These are phyloP conservation scores for Magnolia changhungtana DNA, from an alignment of 164 flowering plant genomes.

Conservation along the genomic window DNA sequence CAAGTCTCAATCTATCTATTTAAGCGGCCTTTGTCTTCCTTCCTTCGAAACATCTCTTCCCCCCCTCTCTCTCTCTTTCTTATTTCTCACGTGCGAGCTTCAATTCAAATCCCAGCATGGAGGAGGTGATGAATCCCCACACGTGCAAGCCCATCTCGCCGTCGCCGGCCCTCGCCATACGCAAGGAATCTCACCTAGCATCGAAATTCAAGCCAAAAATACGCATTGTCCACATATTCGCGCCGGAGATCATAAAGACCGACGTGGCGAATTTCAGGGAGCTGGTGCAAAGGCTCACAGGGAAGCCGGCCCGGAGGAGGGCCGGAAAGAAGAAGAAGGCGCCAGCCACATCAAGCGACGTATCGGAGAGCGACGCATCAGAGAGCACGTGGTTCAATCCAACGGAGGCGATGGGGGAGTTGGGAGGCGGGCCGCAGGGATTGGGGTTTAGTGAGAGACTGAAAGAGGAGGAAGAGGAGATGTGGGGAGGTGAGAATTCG, in stretches of 20 bases:
- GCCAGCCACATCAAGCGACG: constrained; percentile 2
- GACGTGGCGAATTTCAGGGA: constrained; percentile 77
- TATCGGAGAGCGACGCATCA: neutral
- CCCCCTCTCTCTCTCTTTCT: constrained; percentile 7
- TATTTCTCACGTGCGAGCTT: neutral
- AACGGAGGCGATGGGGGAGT: constrained; percentile 6
- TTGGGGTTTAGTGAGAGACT: constrained; percentile 18
- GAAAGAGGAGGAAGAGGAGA: constrained; percentile 33
- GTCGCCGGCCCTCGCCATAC: constrained; percentile 36
- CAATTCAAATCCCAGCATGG: constrained; percentile 22
- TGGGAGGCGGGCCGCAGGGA: constrained; percentile 18
- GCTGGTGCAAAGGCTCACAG: constrained; percentile 84
- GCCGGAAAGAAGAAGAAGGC: constrained; percentile 11
- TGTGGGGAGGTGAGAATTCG: constrained; percentile 41
- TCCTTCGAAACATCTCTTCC: constrained; percentile 1
- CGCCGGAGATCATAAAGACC: constrained; percentile 92
- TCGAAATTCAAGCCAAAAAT: constrained; percentile 67
- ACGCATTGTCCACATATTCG: constrained; percentile 81
- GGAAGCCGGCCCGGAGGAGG: constrained; percentile 46
- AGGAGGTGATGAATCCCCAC: constrained; percentile 23
- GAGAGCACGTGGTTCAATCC: neutral
- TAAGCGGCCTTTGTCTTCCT: neutral
- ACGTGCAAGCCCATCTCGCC: constrained; percentile 13
- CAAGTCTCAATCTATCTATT: neutral
- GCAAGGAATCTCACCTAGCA: constrained; percentile 52